Base-by-base conservation (phyloP, 2,329 filamentous ascomycete species). In the Exophiala viscosa region DNA sequence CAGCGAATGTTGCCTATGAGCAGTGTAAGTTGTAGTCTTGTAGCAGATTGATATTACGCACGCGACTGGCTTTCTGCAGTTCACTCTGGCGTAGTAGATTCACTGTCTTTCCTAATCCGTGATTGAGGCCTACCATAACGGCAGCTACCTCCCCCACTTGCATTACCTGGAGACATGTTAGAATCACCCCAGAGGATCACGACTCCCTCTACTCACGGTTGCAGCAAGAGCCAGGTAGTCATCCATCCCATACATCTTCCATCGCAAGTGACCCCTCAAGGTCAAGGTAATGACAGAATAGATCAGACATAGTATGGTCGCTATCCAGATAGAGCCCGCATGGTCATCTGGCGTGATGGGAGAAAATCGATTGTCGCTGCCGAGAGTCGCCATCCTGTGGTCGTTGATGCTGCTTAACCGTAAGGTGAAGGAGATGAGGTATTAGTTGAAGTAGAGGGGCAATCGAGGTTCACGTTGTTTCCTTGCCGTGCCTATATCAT, bases 81-180 rank as follows among this genome's bases (percentile, higher is more conserved):
- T 58, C 46, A 40, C 40, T 40, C 3, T 41, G 42, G 36, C 55
- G 35, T 5, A 62, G 48, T 7, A 62, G 48, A 9, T 42, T 40
- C 28, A 56, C 48, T 10, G 58, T 56, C 48, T 57, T 58, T 11
- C 64, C 64, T 14, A 66, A 38, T 8, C 64, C 64, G 51, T 65
- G 54, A 2, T 61, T 47, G 5, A 66, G 54, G 4, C 56, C 54
- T 28, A 62, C 42, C 43, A 66, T 60, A 2, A 61, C 55, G 1
- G 55, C 55, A 32, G 55, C 57, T 13, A 65, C 63, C 40, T 65
- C 59, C 23, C 52, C 58, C 10, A 66, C 36, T 5, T 63, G 63
- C 3, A 64, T 28, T 2, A 43, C 34, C 62, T 65, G 50, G 23
- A 31, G 7, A 5, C 18, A 35, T 13, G 36, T 14, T 52, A 42